Conservation (phyloP, 768 basidiomycete genomes). For the Rhodotorula graminis region DNA sequence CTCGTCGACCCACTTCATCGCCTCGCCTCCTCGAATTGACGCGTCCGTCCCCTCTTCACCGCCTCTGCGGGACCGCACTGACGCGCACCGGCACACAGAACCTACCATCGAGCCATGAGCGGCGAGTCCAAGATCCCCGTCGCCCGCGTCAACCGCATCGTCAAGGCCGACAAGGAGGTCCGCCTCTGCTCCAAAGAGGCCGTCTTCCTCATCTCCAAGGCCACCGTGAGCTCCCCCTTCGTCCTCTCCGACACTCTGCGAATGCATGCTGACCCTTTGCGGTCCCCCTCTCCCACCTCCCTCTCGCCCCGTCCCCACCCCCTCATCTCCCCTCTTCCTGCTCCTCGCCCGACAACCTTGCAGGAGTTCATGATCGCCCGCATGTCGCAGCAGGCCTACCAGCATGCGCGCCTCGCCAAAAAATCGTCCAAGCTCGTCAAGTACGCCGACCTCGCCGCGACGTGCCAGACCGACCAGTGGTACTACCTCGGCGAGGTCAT, state of each 20-base stretch:
- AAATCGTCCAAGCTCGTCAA: constrained; percentile 44
- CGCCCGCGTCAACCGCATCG: constrained; percentile 46
- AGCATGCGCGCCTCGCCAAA: constrained; percentile 47
- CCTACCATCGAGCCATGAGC: not conserved
- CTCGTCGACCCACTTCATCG: too few species aligned
- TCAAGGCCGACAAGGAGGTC: constrained; percentile 50
- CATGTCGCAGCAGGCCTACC: constrained; percentile 46
- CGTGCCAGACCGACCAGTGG: constrained; percentile 8
- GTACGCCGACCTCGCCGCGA: constrained; percentile 37
- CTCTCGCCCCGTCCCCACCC: not conserved
- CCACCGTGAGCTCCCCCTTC: constrained; percentile 45
- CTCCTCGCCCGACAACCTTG: not conserved
- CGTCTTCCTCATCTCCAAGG: constrained; percentile 47
- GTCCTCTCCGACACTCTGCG: not conserved
- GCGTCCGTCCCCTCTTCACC: too few species aligned
- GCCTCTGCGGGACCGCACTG: too few species aligned
- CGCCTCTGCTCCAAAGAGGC: constrained; percentile 48
- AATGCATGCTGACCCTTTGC: not conserved
- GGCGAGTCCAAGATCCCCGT: constrained; percentile 39
- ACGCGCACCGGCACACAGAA: too few species aligned
- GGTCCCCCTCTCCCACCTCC: too few species aligned
- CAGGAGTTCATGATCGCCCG: constrained; percentile 49
- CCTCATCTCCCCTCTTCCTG: not conserved
- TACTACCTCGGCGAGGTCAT: constrained; percentile 35
- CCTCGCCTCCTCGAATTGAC: too few species aligned